Evolutionary conservation across 2,329 filamentous ascomycete species (phyloP), one percentile per base, ranked within the genome.

Genomic region (Cordyceps farinosa): DNA sequence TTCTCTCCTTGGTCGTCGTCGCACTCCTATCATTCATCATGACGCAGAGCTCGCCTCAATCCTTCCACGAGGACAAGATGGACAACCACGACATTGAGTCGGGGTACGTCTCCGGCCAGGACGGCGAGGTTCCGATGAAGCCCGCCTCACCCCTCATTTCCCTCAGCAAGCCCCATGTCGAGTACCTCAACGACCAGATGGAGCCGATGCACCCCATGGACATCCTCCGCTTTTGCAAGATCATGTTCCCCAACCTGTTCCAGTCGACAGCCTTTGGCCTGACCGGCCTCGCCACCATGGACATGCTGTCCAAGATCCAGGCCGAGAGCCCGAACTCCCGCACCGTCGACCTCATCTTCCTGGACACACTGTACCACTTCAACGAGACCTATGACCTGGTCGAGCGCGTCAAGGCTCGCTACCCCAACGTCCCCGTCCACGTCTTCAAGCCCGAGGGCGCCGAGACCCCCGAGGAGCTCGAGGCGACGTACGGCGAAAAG

Each of bases 181-280:
- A 91, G 71, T 94, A 94, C 77, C 84, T 99, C 75, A 99, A 99
- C 82, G 79, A 87, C 67, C 92, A 96, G 77, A 81, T 99, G 70
- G 90, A 95, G 76, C 85, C 88, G 73, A 90, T 98, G 76, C 87
- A 93, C 73, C 91, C 95, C 66, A 83, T 94, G 84, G 94, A 97
- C 68, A 90, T 98, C 70, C 85, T 99, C 65, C 89, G 88, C 78
- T 97, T 96, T 90, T 92, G 89, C 82, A 90, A 94, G 74, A 88
- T 90, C 70, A 90, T 94, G 70, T 89, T 99, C 71, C 95, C 95
- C 71, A 90, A 90, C 74, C 86, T 98, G 51, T 97, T 87, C 79
- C 91, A 95, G 77, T 91, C 90, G 50, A 94, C 91, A 13, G 90
- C 91, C 62, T 94, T 94, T 73, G 90, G 90, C 60, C 78, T 94